Base-by-base conservation (phyloP, 2,329 filamentous ascomycete species). In the Pseudogymnoascus sp. region DNA sequence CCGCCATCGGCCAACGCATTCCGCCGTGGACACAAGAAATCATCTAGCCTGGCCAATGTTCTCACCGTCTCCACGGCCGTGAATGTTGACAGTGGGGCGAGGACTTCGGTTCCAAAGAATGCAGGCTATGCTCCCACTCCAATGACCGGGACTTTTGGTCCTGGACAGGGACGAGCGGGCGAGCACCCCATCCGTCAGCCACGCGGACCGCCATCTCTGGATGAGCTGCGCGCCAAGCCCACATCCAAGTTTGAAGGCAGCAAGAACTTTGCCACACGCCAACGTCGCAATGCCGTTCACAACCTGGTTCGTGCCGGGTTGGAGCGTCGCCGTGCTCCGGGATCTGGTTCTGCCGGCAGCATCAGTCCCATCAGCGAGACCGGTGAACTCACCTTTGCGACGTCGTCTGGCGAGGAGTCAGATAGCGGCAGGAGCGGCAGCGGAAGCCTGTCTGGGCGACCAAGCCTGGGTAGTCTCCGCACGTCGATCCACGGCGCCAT, bases 121-220 rank as follows among this genome's bases (percentile, higher is more conserved):
- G 84, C 89, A 41, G 84, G 84, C 37, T 89, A 96, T 73, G 91
- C 93, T 5, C 79, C 85, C 37, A 93, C 91, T 6, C 91, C 91
- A 1, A 77, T 87, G 74, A 91, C 87, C 37, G 91, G 91, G 64
- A 88, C 66, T 87, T 97, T 97, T 70, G 94, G 91, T 54, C 94
- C 94, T 62, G 94, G 94, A 60, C 92, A 97, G 73, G 90, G 81
- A 62, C 91, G 94, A 72, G 91, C 91, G 70, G 94, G 94, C 67
- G 94, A 97, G 76, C 94, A 99, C 72, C 94, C 94, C 7, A 78
- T 90, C 59, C 91, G 94, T 62, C 94, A 99, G 75, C 94, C 94
- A 59, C 90, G 91, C 65, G 92, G 92, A 4, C 94, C 94, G 22
- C 94, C 94, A 12, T 86, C 90, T 12, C 81, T 97, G 58, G 94